Base-by-base conservation (phyloP, 768 basidiomycete genomes). In the Boletus eberwhitei region DNA sequence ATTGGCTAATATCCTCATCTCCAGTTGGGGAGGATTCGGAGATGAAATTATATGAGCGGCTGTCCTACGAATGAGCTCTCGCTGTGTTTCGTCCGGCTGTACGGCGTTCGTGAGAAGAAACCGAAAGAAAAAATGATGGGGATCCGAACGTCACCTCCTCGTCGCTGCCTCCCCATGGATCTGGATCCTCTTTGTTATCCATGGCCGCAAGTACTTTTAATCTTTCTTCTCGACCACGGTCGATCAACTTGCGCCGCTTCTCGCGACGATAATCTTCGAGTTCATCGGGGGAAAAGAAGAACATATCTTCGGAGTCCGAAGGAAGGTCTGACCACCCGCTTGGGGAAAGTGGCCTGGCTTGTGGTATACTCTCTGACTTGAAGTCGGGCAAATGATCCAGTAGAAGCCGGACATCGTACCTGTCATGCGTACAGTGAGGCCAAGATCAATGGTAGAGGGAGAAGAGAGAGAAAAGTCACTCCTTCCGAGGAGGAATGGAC, bases 1-100 rank as follows among this genome's bases (percentile, higher is more conserved):
- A 61, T 96, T 93, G 11, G 93, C 86, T 16, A 96, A 75, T 61
- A 97, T 93, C 7, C 93, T 82, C 79, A 93, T 85, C 68, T 94
- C 92, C 22, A 96, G 77, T 58, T 93, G 85, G 0, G 85, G 82
- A 16, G 90, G 81, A 62, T 94, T 93, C 2, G 86, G 83, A 1
- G 92, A 88, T 8, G 82, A 71, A 24, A 79, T 64, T 32, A 95
- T 71, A 55, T 92, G 88, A 13, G 66, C 59, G 0, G 89, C 89
- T 0, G 93, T 95, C 49, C 86, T 81, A 12, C 74, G 71, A 84
- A 97, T 93, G 12, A 94, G 76, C 4, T 80, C 79, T 46, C 67
- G 75, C 60, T 87, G 83, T 0, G 72, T 22, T 16, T 82, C 80
- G 53, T 84, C 83, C 16, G 85, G 87, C 87, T 87, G 48, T 41